Conservation (phyloP, 371 early-diverging fungal genomes). For the Blakeslea trispora region DNA sequence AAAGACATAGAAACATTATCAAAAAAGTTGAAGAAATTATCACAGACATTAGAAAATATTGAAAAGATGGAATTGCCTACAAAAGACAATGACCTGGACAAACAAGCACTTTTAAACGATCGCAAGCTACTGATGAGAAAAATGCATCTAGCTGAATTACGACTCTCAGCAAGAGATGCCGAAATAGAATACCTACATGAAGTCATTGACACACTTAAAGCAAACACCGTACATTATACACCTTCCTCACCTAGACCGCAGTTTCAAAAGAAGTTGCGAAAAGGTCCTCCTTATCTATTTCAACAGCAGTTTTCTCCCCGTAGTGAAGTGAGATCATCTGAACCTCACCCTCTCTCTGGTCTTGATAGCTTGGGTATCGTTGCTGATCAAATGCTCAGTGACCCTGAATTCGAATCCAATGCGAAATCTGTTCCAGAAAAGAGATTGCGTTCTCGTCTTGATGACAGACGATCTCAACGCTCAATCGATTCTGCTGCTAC, state of each 20-base stretch:
- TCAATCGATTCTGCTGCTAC: constrained; percentile 55
- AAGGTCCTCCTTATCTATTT: constrained; percentile 45
- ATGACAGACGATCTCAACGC: constrained; percentile 41
- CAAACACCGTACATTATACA: constrained; percentile 3
- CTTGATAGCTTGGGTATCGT: constrained; percentile 37
- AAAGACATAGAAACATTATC: constrained; percentile 29
- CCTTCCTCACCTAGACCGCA: constrained; percentile 14
- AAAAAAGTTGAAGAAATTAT: constrained; percentile 29
- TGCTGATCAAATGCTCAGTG: constrained; percentile 42
- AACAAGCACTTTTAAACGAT: constrained; percentile 32
- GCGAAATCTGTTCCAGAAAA: constrained; percentile 4
- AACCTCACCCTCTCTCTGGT: constrained; percentile 25
- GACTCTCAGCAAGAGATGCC: constrained; percentile 44
- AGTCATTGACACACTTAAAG: constrained; percentile 20
- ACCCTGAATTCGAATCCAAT: constrained; percentile 27
- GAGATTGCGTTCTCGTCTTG: constrained; percentile 16
- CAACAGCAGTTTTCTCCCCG: constrained; percentile 52
- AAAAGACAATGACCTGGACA: constrained; percentile 28
- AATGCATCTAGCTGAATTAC: constrained; percentile 44
- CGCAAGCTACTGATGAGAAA: constrained; percentile 33
- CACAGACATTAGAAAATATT: constrained; percentile 29
- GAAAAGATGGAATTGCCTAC: constrained; percentile 33
- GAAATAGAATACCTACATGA: constrained; percentile 46
- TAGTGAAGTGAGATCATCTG: constrained; percentile 27
- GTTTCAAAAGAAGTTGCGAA: constrained; percentile 20